Evolutionary conservation across 2,329 filamentous ascomycete species (phyloP).

Genomic region (Colletotrichum sp.): DNA sequence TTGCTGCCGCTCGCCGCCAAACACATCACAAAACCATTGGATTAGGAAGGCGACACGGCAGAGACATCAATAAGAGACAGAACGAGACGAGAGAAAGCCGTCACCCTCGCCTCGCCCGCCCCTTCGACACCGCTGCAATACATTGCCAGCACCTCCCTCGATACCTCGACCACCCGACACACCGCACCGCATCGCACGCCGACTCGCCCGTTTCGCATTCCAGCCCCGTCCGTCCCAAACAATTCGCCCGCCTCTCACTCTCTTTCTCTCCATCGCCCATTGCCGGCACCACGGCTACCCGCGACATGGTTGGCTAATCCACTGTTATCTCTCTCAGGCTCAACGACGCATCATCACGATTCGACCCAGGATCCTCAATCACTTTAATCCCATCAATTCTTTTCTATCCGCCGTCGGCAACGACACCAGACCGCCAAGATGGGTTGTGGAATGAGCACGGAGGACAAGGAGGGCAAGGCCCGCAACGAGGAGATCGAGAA

Average conservation of each 20-base stretch:
- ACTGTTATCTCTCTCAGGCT: not conserved
- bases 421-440: constrained; percentile 67
- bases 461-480: constrained; percentile 99
- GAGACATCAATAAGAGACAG: constrained; percentile 15
- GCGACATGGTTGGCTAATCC: constrained; percentile 16
- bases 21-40: not conserved
- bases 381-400: constrained; percentile 12
- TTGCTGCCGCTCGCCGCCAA: not conserved
- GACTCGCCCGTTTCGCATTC: constrained; percentile 10
- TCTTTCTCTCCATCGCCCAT: not conserved
- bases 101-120: not conserved
- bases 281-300: not conserved
- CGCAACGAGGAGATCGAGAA: constrained; percentile 99
- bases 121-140: not conserved
- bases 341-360: not conserved
- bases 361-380: not conserved
- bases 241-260: not conserved
- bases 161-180: not conserved
- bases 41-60: constrained; percentile 4
- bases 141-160: not conserved
- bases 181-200: not conserved
- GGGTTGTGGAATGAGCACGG: constrained; percentile 99
- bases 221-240: constrained; percentile 12
- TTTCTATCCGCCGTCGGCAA: constrained; percentile 9
- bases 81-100: not conserved